These are phyloP conservation scores for Colletotrichum sp. DNA, from an alignment of 2,329 filamentous ascomycete species.

Conservation along the genomic window DNA sequence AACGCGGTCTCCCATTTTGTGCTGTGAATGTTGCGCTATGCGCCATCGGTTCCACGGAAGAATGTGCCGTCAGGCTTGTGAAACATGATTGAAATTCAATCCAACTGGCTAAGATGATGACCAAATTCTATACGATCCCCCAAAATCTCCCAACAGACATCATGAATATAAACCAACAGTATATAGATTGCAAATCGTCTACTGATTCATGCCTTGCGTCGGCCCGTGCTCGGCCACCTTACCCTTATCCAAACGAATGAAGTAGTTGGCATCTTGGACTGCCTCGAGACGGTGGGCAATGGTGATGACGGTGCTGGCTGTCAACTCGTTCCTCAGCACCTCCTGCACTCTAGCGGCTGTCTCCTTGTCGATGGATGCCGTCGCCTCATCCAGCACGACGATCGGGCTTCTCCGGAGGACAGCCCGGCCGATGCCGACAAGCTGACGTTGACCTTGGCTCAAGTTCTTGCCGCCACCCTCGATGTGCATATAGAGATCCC, in stretches of 20 bases:
- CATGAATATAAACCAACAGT: neutral
- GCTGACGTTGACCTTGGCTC: conserved; percentile 66
- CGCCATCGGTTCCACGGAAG: fast-evolving
- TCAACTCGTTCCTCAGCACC: conserved; percentile 59
- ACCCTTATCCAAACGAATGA: conserved; percentile 56
- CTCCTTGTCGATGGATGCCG: conserved; percentile 64
- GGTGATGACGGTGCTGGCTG: conserved; percentile 64
- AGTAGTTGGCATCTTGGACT: conserved; percentile 62
- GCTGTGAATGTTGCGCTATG: neutral
- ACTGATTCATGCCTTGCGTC: conserved; percentile 19
- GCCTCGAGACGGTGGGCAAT: conserved; percentile 70
- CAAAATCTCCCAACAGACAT: neutral
- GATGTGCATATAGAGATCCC: conserved; percentile 54
- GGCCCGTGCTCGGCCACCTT: conserved; percentile 54
- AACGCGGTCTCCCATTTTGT: neutral
- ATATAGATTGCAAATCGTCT: neutral
- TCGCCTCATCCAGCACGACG: conserved; percentile 69
- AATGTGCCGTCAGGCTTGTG: neutral
- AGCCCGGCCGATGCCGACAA: conserved; percentile 64
- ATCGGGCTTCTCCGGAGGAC: conserved; percentile 64
- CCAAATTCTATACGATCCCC: neutral
- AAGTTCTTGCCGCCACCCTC: conserved; percentile 66
- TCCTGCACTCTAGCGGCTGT: conserved; percentile 64
- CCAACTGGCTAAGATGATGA: neutral
- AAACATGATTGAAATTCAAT: neutral